Evolutionary conservation across 768 basidiomycete species (phyloP).

Genomic region (Naganishia randhawae): DNA sequence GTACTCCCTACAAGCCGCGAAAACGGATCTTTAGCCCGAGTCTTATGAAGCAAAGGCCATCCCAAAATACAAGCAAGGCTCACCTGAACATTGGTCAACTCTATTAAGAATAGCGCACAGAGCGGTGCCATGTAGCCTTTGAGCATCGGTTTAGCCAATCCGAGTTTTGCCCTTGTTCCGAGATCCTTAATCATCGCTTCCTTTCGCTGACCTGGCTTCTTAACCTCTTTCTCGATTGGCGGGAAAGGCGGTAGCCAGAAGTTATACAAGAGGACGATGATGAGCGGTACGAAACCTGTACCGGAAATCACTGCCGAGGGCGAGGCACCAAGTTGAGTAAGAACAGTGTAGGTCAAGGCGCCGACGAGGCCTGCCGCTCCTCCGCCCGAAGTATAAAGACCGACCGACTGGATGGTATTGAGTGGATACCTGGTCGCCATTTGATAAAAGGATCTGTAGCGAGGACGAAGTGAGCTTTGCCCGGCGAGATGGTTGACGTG

Average conservation of each 20-base stretch:
- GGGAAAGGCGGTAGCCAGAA: constrained; percentile 28
- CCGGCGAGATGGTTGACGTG: too few species aligned
- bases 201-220: constrained; percentile 18
- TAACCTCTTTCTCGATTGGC: constrained; percentile 16
- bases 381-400: constrained; percentile 28
- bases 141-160: constrained; percentile 23
- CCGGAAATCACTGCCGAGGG: constrained; percentile 29
- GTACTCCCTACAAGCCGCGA: constrained; percentile 10
- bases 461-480: background rate
- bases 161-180: constrained; percentile 26
- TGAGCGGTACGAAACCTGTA: constrained; percentile 27
- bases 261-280: constrained; percentile 26
- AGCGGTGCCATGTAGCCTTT: constrained; percentile 24
- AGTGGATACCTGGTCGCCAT: constrained; percentile 25
- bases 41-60: background rate
- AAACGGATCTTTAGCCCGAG: background rate
- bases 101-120: constrained; percentile 25
- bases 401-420: constrained; percentile 27
- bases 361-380: constrained; percentile 29
- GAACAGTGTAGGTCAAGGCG: constrained; percentile 27
- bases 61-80: background rate
- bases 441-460: constrained; percentile 23
- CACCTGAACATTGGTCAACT: constrained; percentile 28
- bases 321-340: constrained; percentile 28
- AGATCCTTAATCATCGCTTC: constrained; percentile 29